Evolutionary conservation across 805 yeast species (phyloP).

Genomic region (Ogataea trehaloabstinens): DNA sequence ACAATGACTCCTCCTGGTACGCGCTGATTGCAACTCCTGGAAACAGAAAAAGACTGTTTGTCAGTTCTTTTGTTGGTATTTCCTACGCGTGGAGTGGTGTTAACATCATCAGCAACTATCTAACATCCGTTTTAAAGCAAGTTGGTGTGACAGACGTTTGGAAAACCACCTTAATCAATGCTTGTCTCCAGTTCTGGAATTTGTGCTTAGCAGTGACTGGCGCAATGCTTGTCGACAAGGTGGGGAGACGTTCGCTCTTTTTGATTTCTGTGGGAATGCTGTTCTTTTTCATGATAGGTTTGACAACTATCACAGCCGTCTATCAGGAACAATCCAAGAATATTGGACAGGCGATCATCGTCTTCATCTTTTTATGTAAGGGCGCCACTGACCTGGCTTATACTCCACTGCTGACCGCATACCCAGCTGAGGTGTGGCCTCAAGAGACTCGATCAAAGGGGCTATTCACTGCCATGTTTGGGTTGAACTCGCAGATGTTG

Average conservation of each 20-base stretch:
- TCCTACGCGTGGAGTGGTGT: slow-evolving; percentile 43
- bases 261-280: slow-evolving; percentile 35
- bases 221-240: slow-evolving; percentile 26
- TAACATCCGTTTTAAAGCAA: slow-evolving; percentile 44
- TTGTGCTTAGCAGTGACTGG: slow-evolving; percentile 34
- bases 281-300: slow-evolving; percentile 38
- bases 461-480: slow-evolving; percentile 15
- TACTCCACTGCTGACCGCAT: slow-evolving; percentile 48
- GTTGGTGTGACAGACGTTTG: slow-evolving; percentile 51
- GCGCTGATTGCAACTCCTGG: slow-evolving; percentile 35
- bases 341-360: slow-evolving; percentile 48
- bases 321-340: slow-evolving; percentile 41
- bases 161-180: slow-evolving; percentile 49
- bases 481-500: slow-evolving; percentile 20
- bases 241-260: slow-evolving; percentile 39
- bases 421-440: slow-evolving; percentile 42
- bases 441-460: slow-evolving; percentile 20
- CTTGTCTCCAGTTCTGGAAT: slow-evolving; percentile 48
- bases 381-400: slow-evolving; percentile 40
- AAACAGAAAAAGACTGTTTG: slow-evolving; percentile 39
- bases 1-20: slow-evolving; percentile 31
- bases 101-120: slow-evolving; percentile 44
- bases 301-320: slow-evolving; percentile 47
- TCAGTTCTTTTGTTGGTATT: slow-evolving; percentile 28
- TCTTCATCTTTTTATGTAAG: slow-evolving; percentile 49